phyloP scores from a whole-genome alignment of 176 grass and related monocot species.

The Triticum urartu region DNA sequence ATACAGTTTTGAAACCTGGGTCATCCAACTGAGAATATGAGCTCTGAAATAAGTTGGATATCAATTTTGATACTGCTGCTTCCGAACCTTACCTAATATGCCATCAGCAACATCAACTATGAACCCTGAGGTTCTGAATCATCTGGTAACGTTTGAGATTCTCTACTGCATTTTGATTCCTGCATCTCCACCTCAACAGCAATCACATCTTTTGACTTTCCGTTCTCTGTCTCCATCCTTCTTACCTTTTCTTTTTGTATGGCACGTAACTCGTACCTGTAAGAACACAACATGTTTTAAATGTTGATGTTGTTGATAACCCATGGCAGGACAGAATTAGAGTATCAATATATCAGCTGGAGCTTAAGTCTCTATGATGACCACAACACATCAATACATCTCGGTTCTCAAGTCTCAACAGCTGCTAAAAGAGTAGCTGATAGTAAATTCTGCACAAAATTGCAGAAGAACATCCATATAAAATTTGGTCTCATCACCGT shows the following conservation, averaged over 20 bases:
- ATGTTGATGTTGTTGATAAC: neutral
- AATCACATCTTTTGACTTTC: constrained; percentile 41
- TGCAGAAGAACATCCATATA: neutral
- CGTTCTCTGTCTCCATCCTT: constrained; percentile 53
- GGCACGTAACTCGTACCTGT: constrained; percentile 70
- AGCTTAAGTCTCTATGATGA: constrained; percentile 2
- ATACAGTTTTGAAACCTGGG: neutral
- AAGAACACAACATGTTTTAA: constrained; percentile 17
- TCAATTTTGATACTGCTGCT: neutral
- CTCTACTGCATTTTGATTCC: constrained; percentile 51
- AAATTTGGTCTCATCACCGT: neutral
- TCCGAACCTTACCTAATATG: constrained; percentile 8
- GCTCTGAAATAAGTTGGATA: neutral
- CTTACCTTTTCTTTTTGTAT: constrained; percentile 72
- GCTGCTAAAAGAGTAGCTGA: neutral
- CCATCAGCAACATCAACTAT: constrained; percentile 33
- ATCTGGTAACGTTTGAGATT: constrained; percentile 29
- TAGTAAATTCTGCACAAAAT: neutral
- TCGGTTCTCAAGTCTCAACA: neutral
- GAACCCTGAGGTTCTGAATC: constrained; percentile 37
- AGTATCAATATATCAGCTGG: neutral
- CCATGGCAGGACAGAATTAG: neutral
- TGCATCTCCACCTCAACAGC: constrained; percentile 90
- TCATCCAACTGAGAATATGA: neutral
- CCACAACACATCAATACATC: neutral